phyloP scores from a whole-genome alignment of 805 yeast genomes.

The Candida quercuum region DNA sequence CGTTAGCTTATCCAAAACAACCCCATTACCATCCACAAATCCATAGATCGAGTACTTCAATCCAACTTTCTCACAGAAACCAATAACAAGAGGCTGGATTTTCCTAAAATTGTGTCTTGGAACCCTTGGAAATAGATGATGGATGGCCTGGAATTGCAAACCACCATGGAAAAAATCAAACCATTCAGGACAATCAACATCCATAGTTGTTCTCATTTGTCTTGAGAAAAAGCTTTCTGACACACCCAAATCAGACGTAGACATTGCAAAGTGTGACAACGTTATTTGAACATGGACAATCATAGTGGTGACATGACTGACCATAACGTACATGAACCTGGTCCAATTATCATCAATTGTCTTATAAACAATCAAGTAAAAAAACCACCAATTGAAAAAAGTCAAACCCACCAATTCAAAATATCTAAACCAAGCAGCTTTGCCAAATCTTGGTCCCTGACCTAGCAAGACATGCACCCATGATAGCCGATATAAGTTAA shows the following conservation, averaged over 20 bases:
- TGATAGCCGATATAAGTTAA: slow-evolving; percentile 75
- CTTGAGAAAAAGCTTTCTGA: slow-evolving; percentile 75
- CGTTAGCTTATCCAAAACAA: slow-evolving; percentile 61
- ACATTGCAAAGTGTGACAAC: slow-evolving; percentile 88
- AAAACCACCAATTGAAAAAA: slow-evolving; percentile 78
- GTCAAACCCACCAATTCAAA: slow-evolving; percentile 66
- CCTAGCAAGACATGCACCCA: slow-evolving; percentile 76
- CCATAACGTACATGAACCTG: slow-evolving; percentile 55
- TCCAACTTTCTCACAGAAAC: slow-evolving; percentile 74
- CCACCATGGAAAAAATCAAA: slow-evolving; percentile 90
- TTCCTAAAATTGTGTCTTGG: slow-evolving; percentile 83
- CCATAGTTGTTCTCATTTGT: slow-evolving; percentile 90
- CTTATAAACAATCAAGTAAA: slow-evolving; percentile 53
- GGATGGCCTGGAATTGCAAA: slow-evolving; percentile 85
- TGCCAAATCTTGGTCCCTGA: slow-evolving; percentile 72
- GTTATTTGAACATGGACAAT: slow-evolving; percentile 93
- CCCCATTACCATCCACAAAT: slow-evolving; percentile 69
- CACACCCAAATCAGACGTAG: slow-evolving; percentile 79
- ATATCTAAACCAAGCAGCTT: slow-evolving; percentile 84
- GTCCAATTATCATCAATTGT: slow-evolving; percentile 47
- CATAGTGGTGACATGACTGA: slow-evolving; percentile 80
- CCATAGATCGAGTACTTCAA: slow-evolving; percentile 81
- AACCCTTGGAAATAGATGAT: slow-evolving; percentile 82
- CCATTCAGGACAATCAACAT: slow-evolving; percentile 92
- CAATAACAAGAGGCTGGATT: slow-evolving; percentile 66